Base-by-base conservation (phyloP, 306 rosid species). In the Glycine soja region DNA sequence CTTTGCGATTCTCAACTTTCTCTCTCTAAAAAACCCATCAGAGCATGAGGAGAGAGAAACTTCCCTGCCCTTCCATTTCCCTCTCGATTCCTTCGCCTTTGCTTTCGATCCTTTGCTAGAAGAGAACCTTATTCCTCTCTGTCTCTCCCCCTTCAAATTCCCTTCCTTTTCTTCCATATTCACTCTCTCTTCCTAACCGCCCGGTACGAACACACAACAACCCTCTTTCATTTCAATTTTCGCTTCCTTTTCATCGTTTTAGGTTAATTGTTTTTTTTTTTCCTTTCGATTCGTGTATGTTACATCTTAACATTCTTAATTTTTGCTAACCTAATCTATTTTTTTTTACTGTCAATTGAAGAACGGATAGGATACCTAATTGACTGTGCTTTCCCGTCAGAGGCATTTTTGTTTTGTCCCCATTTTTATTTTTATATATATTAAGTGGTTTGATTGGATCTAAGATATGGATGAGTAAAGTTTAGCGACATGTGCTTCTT, bases 401-500 rank as follows among this genome's bases (percentile, higher is more conserved):
- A 38, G 52, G 30, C 57, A 30, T 18, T 43, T 69, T 18, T 72
- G 14, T 71, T 73, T 61, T 16, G 16, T 80, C 38, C 13, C 9
- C 13, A 4, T 77, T 70, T 76, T 45, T 71, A n/a, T 0, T 64
- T 13, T 36, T 36, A 36, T 15, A 14, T 53, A 63, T 19, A 76
- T 80, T 62, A 57, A 75, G 42, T 67, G 30, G 70, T 46, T 46
- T 68, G 80, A 84, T 80, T 84, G 87, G 93, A 88, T 87, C 88
- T 81, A 56, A 74, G 83, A 70, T 36, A 36, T 68, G 48, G 77
- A 43, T 82, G 70, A 73, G 15, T 85, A 6, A 69, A 67, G 83
- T 83, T 78, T 76, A 57, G 70, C 30, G 30, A 74, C 95, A 90
- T 91, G 95, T 91, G 97, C 78, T 74, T 67, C 36, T 71, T 51